Evolutionary conservation across 768 basidiomycete genomes (phyloP).

Genomic region (Lactarius pseudohatsudake): DNA sequence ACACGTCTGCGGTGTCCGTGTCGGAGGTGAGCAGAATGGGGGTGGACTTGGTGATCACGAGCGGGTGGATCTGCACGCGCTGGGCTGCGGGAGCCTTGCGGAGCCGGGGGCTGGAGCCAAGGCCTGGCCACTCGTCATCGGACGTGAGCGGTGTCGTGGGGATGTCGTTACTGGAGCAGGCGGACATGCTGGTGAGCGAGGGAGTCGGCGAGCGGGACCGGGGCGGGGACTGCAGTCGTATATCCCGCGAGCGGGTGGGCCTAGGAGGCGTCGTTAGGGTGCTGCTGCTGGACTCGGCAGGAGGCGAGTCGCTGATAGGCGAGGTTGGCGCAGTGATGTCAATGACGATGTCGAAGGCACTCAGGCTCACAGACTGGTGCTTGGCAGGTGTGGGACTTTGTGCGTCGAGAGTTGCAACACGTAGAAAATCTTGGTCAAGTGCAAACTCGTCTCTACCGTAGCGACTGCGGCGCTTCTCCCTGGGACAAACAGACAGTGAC

Average conservation of each 20-base stretch:
- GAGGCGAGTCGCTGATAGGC: conserved; percentile 23
- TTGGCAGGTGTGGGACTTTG: neutral
- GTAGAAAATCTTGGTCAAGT: conserved; percentile 13
- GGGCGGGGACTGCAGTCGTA: conserved; percentile 13
- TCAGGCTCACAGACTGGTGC: conserved; percentile 14
- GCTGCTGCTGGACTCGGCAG: neutral
- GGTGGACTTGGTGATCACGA: conserved; percentile 50
- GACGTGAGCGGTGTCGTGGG: conserved; percentile 51
- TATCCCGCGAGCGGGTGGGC: neutral
- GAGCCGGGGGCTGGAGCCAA: neutral
- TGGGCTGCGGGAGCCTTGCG: conserved; percentile 36
- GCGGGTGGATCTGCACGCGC: conserved; percentile 49
- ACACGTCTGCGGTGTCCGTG: conserved; percentile 17
- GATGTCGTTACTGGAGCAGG: conserved; percentile 26
- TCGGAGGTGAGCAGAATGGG: conserved; percentile 27
- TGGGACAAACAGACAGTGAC: conserved; percentile 17
- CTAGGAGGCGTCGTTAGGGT: neutral
- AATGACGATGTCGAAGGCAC: conserved; percentile 24
- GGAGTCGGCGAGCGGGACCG: conserved; percentile 33
- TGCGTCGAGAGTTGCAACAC: conserved; percentile 8
- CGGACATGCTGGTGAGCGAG: conserved; percentile 33
- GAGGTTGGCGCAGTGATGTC: conserved; percentile 29
- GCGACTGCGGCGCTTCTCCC: conserved; percentile 24
- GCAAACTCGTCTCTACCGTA: conserved; percentile 33
- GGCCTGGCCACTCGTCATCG: conserved; percentile 47